Base-by-base conservation (phyloP, 1,139 yeast genomes). In the Candida sanyaensis region DNA sequence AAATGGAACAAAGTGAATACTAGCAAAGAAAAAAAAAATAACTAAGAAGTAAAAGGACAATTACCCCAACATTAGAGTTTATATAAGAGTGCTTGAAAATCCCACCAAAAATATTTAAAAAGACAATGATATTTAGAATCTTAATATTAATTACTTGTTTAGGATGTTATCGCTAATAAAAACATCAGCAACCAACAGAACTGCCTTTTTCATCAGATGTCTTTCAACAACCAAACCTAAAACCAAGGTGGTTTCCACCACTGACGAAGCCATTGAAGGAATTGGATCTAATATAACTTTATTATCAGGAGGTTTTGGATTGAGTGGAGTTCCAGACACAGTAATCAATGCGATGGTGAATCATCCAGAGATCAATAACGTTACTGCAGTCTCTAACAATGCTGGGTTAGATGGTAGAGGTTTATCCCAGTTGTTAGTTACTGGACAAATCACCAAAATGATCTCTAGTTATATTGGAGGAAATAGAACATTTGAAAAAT, bases 381-480 rank as follows among this genome's bases (percentile, higher is more conserved):
- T 77, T 36, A 73, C 78, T 6, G 78, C 75, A 2, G 80, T 75
- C 2, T 76, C 81, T 24, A 77, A 77, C 60, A 77, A 77, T 55
- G 80, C 80, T n/a, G 81, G 81, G 6, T 61, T 73, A 13, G 78
- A 77, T 47, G 74, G 73, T 13, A 56, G 69, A 32, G 82, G 82
- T 5, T 63, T 77, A 17, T 70, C 74, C 27, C 66, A 69, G 45
- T 65, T 77, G 32, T 60, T 77, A 28, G 69, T 60, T 41, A 59
- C 69, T 12, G 78, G 78, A 33, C 81, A 77, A 58, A 71, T 77
- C 50, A 57, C 67, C 36, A 74, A 73, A 54, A 71, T 77, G 78
- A 65, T 77, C 43, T 69, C 75, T 44, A 74, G 80, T 12, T 77
- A 73, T 55, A 71, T 77, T 45, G 82, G 82, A 9, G 70, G 72